Evolutionary conservation across 2,329 filamentous ascomycete genomes (phyloP), one percentile per base, ranked within the genome.

Genomic region (Arthrobotrys conoides): DNA sequence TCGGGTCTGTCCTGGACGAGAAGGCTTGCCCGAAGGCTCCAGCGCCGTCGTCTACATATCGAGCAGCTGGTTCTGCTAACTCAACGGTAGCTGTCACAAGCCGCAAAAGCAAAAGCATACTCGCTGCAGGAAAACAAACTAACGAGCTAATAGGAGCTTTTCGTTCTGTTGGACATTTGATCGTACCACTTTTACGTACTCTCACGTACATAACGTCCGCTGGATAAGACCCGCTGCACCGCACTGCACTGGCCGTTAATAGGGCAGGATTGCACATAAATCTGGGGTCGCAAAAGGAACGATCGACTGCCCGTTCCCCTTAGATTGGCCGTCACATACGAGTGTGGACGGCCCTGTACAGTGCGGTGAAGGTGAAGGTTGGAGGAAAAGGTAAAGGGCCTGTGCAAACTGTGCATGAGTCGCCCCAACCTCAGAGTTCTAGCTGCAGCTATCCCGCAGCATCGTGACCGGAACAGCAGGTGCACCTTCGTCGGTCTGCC

Each of bases 391-490:
- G 61, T 46, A 68, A 71, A 66, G 46, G 49, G 49, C 20, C 72
- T 20, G 41, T 46, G 67, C 73, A 77, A 77, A 77, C 73, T 38
- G 49, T 77, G 73, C 73, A 77, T 77, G 71, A 77, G 27, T 57
- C 53, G 73, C 73, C 73, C 73, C 67, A 77, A 71, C 73, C 68
- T 77, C 68, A 63, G 38, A 77, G 63, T 71, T 77, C 73, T 68
- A 77, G 73, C 63, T 77, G 73, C 73, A 77, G 73, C 72, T 76
- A 57, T 77, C 53, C 73, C 73, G 53, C 44, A 71, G 73, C 73
- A 77, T 71, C 73, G 73, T 77, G 73, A 77, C 73, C 73, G 73
- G 59, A 77, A 77, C 73, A 77, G 73, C 73, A 77, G 73, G 73
- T 77, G 73, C 73, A 77, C 73, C 59, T 77, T 77, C 73, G 57